phyloP scores from a whole-genome alignment of 108 stramenopile species.

The Fragilariopsis cylindrus region DNA sequence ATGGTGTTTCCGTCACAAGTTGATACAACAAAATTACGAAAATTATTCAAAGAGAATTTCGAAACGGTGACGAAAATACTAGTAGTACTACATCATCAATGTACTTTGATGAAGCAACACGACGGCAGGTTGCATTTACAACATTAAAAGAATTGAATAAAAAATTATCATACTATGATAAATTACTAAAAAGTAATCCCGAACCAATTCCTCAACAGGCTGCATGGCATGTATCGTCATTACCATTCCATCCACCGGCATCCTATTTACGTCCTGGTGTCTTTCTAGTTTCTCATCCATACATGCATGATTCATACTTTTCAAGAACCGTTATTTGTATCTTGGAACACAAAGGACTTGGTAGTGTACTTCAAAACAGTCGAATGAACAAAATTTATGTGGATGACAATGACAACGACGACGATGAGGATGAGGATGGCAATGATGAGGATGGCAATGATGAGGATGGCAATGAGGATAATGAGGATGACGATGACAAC shows the following conservation, averaged over 20 bases:
- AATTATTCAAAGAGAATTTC: constrained; percentile 78
- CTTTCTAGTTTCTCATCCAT: constrained; percentile 80
- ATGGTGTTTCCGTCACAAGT: constrained; percentile 40
- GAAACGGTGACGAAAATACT: constrained; percentile 23
- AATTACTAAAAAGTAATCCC: constrained; percentile 18
- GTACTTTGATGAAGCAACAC: constrained; percentile 42
- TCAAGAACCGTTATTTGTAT: constrained; percentile 72
- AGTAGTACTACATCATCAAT: constrained; percentile 19
- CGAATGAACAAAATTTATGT: too few species aligned
- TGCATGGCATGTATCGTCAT: constrained; percentile 34
- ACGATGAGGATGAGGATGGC: background rate
- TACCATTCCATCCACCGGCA: constrained; percentile 23
- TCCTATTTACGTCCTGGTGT: constrained; percentile 65
- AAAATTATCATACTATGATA: constrained; percentile 65
- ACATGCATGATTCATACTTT: constrained; percentile 75
- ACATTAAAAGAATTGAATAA: constrained; percentile 73
- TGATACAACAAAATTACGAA: constrained; percentile 32
- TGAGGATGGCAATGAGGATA: too few species aligned
- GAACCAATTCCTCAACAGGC: constrained; percentile 17
- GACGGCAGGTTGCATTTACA: constrained; percentile 65
- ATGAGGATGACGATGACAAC: too few species aligned
- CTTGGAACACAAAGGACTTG: constrained; percentile 47
- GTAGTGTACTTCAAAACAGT: background rate
- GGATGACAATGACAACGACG: background rate
- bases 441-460: constrained; percentile 1